A percentile compares a stretch with the other conserved stretches of the same genome.
Conservation (phyloP, 257 asterid genomes). For the Pogostemon cablin region DNA sequence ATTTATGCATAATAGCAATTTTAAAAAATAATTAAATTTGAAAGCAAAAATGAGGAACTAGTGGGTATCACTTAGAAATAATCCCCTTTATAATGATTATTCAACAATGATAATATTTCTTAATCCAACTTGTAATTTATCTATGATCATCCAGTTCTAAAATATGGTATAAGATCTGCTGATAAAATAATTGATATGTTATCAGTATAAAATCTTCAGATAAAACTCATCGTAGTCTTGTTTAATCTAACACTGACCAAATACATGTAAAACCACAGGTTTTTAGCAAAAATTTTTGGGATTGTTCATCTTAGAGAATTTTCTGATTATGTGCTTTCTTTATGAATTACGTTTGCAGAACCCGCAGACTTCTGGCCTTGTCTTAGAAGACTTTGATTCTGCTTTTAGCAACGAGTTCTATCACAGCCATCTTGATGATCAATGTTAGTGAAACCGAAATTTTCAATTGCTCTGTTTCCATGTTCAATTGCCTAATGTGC, state of each 20-base stretch:
- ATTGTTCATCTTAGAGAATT: conserved; percentile 18
- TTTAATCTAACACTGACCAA: conserved; percentile 10
- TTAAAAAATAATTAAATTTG: background rate
- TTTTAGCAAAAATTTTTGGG: conserved; percentile 6
- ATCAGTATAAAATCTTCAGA: no score
- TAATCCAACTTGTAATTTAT: background rate
- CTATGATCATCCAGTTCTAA: background rate
- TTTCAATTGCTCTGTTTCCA: conserved; percentile 27
- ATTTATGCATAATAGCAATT: background rate
- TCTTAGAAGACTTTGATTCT: conserved; percentile 91
- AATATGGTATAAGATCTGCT: background rate
- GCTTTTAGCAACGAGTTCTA: conserved; percentile 80
- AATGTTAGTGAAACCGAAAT: conserved; percentile 61
- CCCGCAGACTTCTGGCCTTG: conserved; percentile 77
- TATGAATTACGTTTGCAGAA: conserved; percentile 54
- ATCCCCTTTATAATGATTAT: background rate
- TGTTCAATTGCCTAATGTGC: conserved; percentile 1
- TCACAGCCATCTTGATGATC: conserved; percentile 94
- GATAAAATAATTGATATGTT: background rate
- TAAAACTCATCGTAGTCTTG: background rate
- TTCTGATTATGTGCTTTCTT: conserved; percentile 29
- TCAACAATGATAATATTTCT: no score
- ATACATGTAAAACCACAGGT: background rate
- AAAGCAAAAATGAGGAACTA: background rate
- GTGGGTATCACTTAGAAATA: background rate